Conservation (phyloP, 805 yeast species). For the Saturnispora diversa region DNA sequence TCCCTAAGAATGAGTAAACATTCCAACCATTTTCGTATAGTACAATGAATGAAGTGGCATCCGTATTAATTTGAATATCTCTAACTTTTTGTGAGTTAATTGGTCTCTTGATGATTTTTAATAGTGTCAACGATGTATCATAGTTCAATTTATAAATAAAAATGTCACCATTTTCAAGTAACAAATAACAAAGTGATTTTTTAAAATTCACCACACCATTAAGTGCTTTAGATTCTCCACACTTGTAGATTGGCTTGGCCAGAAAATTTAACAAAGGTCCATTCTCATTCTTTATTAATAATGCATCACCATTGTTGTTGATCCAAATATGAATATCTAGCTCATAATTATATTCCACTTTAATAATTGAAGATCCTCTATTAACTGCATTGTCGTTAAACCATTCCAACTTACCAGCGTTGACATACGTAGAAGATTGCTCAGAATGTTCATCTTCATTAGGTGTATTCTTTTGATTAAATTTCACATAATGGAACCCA, state of each 20-base stretch:
- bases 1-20: slow-evolving; percentile 40
- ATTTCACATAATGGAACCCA: slow-evolving; percentile 28
- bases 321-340: slow-evolving; percentile 28
- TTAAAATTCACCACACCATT: slow-evolving; percentile 33
- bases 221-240: slow-evolving; percentile 12
- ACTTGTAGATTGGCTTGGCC: slow-evolving; percentile 22
- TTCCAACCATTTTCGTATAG: slow-evolving; percentile 38
- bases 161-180: slow-evolving; percentile 31
- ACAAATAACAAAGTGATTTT: slow-evolving; percentile 35
- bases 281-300: slow-evolving; percentile 19
- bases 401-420: slow-evolving; percentile 30
- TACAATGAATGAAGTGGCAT: slow-evolving; percentile 25
- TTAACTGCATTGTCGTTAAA: slow-evolving; percentile 17
- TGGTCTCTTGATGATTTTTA: slow-evolving; percentile 31
- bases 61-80: slow-evolving; percentile 24
- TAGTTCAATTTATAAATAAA: slow-evolving; percentile 32
- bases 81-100: slow-evolving; percentile 28
- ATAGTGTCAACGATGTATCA: slow-evolving; percentile 23
- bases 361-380: slow-evolving; percentile 15
- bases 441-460: slow-evolving; percentile 22
- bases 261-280: slow-evolving; percentile 16
- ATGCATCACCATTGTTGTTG: slow-evolving; percentile 25
- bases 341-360: slow-evolving; percentile 17
- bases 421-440: slow-evolving; percentile 14
- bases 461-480: slow-evolving; percentile 12